Conservation (phyloP, 805 yeast genomes). For the Yarrowia yakushimensis region DNA sequence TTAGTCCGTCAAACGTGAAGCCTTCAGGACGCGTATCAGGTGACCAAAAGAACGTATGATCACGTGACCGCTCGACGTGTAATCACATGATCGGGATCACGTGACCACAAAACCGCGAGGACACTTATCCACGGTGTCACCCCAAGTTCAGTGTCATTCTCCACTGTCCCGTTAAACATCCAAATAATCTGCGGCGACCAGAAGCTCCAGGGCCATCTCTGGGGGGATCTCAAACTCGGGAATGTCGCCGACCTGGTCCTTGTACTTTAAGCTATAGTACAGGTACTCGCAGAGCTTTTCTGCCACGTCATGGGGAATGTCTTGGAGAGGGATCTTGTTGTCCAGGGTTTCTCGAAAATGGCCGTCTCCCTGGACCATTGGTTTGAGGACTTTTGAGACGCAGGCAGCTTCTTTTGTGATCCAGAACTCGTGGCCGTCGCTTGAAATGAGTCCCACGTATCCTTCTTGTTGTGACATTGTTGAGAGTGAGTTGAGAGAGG, state of each 20-base stretch:
- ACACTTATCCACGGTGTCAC: too few relatives aligned
- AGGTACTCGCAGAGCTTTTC: constrained; percentile 83
- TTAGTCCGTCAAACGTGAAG: too few relatives aligned
- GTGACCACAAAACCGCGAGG: too few relatives aligned
- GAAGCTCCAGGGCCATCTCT: constrained; percentile 83
- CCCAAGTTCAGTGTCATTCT: too few relatives aligned
- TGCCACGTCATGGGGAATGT: constrained; percentile 67
- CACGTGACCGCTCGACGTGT: too few relatives aligned
- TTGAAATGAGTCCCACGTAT: constrained; percentile 65
- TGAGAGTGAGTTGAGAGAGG: too few relatives aligned
- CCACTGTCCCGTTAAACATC: too few relatives aligned
- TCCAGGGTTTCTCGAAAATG: constrained; percentile 56
- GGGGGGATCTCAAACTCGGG: constrained; percentile 92
- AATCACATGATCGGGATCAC: too few relatives aligned
- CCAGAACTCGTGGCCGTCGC: constrained; percentile 63
- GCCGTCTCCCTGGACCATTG: constrained; percentile 44
- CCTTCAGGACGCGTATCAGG: too few relatives aligned
- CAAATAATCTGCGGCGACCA: constrained; percentile 89
- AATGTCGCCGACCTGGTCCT: constrained; percentile 47
- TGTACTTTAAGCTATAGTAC: constrained; percentile 68
- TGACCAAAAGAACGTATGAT: too few relatives aligned
- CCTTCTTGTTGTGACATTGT: constrained; percentile 21
- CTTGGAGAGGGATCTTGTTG: constrained; percentile 53
- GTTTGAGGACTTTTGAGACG: constrained; percentile 60
- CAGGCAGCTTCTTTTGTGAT: constrained; percentile 71